Evolutionary conservation across 192 early-diverging fungal genomes (phyloP).

Genomic region (Podila verticillata): DNA sequence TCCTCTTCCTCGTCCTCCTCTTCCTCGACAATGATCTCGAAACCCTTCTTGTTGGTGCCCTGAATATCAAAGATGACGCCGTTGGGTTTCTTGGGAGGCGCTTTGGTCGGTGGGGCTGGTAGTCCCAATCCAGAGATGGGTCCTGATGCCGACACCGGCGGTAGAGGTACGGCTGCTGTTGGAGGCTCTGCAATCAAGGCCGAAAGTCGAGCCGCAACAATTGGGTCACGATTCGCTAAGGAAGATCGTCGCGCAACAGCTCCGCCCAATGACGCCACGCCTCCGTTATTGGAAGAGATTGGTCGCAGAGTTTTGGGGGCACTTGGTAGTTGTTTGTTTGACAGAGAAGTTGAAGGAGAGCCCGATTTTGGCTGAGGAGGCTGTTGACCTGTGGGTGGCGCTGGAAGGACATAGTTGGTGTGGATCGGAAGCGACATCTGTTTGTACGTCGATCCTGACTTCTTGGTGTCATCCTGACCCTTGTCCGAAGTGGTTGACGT

Average conservation of each 20-base stretch:
- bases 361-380: constrained; percentile 17
- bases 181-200: constrained; percentile 16
- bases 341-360: neutral
- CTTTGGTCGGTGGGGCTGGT: constrained; percentile 42
- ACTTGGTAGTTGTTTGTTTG: constrained; percentile 5
- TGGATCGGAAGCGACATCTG: constrained; percentile 48
- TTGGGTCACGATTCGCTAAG: constrained; percentile 15
- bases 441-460: neutral
- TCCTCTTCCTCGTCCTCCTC: constrained; percentile 31
- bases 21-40: constrained; percentile 23
- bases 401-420: constrained; percentile 31
- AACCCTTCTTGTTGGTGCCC: neutral
- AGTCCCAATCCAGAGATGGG: constrained; percentile 8
- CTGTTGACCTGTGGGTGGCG: constrained; percentile 25
- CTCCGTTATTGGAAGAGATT: constrained; percentile 13
- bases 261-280: constrained; percentile 33
- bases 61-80: neutral
- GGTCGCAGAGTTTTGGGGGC: constrained; percentile 24
- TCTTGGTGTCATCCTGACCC: neutral
- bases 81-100: constrained; percentile 28
- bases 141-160: neutral
- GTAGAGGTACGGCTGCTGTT: constrained; percentile 23
- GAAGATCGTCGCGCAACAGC: constrained; percentile 34
- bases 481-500: neutral
- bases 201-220: constrained; percentile 9